phyloP scores from a whole-genome alignment of 139 green algal genomes.

The Chlorella vulgaris region DNA sequence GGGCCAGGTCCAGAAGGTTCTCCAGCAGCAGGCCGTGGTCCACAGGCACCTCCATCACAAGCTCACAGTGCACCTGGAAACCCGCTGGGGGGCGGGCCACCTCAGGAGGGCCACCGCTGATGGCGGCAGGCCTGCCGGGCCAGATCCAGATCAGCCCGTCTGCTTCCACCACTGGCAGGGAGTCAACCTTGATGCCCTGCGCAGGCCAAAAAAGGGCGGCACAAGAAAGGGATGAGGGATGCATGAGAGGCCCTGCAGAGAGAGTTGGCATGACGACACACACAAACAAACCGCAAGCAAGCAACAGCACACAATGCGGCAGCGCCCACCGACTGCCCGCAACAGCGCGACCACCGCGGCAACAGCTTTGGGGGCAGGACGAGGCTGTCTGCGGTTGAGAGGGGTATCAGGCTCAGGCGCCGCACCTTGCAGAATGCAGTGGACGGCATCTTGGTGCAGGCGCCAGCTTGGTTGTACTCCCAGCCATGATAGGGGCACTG shows the following conservation, averaged over 20 bases:
- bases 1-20: conserved; percentile 98
- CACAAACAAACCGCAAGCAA: too few species aligned
- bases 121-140: conserved; percentile 59
- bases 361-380: background rate
- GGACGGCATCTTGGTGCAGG: conserved; percentile 94
- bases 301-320: too few species aligned
- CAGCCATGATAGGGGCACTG: conserved; percentile 96
- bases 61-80: conserved; percentile 74
- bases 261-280: too few species aligned
- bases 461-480: conserved; percentile 79
- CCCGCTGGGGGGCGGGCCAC: background rate
- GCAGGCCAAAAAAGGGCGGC: background rate
- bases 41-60: conserved; percentile 92
- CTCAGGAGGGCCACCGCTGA: background rate
- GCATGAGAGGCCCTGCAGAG: too few species aligned
- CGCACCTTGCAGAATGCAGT: conserved; percentile 68
- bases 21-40: conserved; percentile 98
- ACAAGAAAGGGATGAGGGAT: too few species aligned
- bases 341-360: background rate
- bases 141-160: conserved; percentile 96
- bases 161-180: conserved; percentile 81
- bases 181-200: conserved; percentile 69
- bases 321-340: too few species aligned
- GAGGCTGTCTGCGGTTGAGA: background rate
- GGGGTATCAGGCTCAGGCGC: background rate